Evolutionary conservation across 2,329 filamentous ascomycete genomes (phyloP), one percentile per base, ranked within the genome.

Genomic region (Epicoccum sorghinum): DNA sequence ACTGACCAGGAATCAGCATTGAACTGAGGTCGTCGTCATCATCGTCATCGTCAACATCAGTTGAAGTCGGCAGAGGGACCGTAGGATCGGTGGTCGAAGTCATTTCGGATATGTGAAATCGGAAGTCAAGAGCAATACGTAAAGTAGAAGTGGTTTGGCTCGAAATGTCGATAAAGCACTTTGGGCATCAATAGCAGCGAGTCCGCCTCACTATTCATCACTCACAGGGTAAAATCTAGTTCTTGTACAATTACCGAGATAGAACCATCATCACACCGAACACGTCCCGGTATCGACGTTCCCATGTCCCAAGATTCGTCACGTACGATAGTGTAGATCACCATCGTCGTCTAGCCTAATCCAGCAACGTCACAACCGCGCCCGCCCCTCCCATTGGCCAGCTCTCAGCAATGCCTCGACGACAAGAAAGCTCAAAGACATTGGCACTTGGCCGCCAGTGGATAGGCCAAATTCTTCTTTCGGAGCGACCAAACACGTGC

Each of bases 21-120:
- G 41, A 53, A 27, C 39, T 36, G 37, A 27, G 43, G 25, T 59
- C 50, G 8, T 59, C 58, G 9, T 46, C 36, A 13, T 52, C 37
- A 18, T 61, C 59, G 14, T 60, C 51, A 30, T 57, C 54, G 37
- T 62, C 61, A 23, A 4, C 43, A 38, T 55, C 57, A 25, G 53
- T 55, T 18, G 40, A 30, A 4, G 47, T 59, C 7, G 53, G 53
- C 12, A 61, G 42, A 10, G 50, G 40, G 3, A 57, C 59, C 25
- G 59, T 59, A 13, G 59, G 59, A 5, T 57, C 47, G 32, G 57
- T 57, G 2, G 59, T 36, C 13, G 53, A 55, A 30, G 57, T 18
- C 57, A 59, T 61, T 1, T 40, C 38, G 14, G 7, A 22, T 27
- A 18, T 6, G n/a, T n/a, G 4, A 27, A 12, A n/a, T 12, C 8